Base-by-base conservation (phyloP, 768 basidiomycete genomes). In the Dendrothele bispora region DNA sequence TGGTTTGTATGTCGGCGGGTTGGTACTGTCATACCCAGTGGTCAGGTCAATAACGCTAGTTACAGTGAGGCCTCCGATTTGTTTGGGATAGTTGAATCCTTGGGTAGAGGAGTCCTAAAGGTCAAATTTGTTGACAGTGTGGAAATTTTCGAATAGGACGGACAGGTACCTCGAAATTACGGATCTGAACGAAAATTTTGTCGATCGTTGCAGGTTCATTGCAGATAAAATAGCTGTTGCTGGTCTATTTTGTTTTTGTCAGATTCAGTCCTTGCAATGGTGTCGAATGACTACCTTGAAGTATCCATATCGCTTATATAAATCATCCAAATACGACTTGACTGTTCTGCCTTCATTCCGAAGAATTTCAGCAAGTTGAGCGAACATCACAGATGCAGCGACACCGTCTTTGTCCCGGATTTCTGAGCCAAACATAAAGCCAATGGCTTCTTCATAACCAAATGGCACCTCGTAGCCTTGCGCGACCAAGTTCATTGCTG, bases 391-490 rank as follows among this genome's bases (percentile, higher is more conserved):
- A 20, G 84, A 82, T 5, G 91, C 90, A 41, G 87, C 79, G 43
- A 95, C 80, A 2, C 92, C 92, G 60, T 95, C 92, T 61, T 95
- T 95, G 62, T 95, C 92, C 28, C 87, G 75, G 54, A 94, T 80
- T 22, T 82, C 71, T 12, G 79, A 70, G 22, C 89, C 88, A 63
- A 91, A 83, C 90, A 93, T 93, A 60, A 80, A 95, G 3, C 92
- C 92, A 46, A 95, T 93, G 1, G 93, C 92, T 66, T 95, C 92
- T 60, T 95, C 92, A 58, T 95, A 95, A 8, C 85, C 90, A 57
- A 94, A 93, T 0, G 78, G 80, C 8, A 86, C 84, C 34, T 84
- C 78, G 57, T 78, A 89, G 2, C 90, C 91, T 30, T 82, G 66
- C 35, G 68, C 60, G 12, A 77, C 83, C 14, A 93, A 75, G 41